Percentiles rank a stretch among this genome's conserved stretches.
phyloP scores from a whole-genome alignment of 164 flowering plant species.

The Annona cherimola region DNA sequence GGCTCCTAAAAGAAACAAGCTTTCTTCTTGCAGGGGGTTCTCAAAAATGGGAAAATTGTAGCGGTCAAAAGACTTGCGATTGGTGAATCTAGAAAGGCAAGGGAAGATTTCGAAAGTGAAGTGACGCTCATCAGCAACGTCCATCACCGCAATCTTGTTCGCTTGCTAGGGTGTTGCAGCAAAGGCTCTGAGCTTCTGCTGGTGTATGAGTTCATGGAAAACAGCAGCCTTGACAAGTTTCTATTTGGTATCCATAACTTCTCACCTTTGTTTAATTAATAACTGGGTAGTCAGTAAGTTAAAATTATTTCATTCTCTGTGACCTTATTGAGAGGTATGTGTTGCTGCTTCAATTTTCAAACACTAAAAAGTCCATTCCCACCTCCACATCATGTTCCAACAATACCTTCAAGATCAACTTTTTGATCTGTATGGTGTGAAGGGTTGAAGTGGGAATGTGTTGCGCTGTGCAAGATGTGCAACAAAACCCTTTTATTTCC shows the following conservation, averaged over 20 bases:
- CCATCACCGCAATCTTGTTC: constrained; percentile 51
- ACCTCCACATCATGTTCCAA: no score
- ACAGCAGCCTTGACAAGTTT: constrained; percentile 53
- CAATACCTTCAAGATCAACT: no score
- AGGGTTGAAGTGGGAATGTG: no score
- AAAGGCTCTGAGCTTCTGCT: constrained; percentile 46
- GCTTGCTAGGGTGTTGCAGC: constrained; percentile 52
- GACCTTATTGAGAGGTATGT: no score
- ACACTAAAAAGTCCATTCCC: no score
- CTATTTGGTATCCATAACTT: constrained; percentile 33
- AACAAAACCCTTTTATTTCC: no score
- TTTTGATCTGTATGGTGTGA: no score
- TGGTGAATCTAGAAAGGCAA: constrained; percentile 23
- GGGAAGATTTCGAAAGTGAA: constrained; percentile 41
- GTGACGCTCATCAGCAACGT: constrained; percentile 58
- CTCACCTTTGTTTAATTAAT: neutral
- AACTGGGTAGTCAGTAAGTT: neutral
- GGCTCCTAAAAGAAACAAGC: neutral
- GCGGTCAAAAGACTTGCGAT: constrained; percentile 49
- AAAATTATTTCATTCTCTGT: no score
- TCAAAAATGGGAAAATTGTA: constrained; percentile 44
- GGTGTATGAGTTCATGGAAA: constrained; percentile 51
- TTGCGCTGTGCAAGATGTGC: no score
- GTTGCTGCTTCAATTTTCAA: no score
- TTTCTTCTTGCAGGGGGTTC: constrained; percentile 29